phyloP scores from a whole-genome alignment of 2,329 filamentous ascomycete species.

The Aspergillus pseudoglaucus region DNA sequence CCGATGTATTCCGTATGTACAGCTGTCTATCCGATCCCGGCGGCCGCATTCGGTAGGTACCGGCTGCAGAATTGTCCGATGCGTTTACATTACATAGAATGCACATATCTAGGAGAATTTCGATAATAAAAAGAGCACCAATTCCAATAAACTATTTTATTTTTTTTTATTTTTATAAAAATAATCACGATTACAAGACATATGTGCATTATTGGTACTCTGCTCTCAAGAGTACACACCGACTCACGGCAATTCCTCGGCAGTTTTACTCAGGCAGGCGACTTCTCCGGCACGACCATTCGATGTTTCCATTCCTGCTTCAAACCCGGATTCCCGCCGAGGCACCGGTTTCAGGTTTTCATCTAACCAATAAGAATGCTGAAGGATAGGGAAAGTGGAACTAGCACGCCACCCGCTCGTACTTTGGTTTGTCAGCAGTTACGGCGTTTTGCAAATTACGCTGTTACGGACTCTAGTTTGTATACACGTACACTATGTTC shows the following conservation, averaged over 20 bases:
- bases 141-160: too few species aligned
- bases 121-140: too few species aligned
- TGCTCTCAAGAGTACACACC: too few species aligned
- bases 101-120: too few species aligned
- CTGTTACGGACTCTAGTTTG: neutral
- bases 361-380: neutral
- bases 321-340: neutral
- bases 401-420: neutral
- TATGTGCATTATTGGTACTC: too few species aligned
- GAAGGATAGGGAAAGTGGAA: neutral
- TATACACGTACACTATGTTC: neutral
- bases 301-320: neutral
- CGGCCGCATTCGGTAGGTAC: neutral
- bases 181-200: too few species aligned
- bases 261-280: too few species aligned
- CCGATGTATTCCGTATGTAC: too few species aligned
- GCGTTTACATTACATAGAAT: neutral
- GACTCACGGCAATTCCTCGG: too few species aligned
- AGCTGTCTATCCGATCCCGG: neutral
- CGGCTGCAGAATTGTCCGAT: neutral
- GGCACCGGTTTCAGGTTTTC: neutral
- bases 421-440: neutral
- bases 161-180: too few species aligned
- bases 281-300: neutral
- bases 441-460: neutral